Base-by-base conservation (phyloP, 805 yeast species). In the Spathaspora girioi region DNA sequence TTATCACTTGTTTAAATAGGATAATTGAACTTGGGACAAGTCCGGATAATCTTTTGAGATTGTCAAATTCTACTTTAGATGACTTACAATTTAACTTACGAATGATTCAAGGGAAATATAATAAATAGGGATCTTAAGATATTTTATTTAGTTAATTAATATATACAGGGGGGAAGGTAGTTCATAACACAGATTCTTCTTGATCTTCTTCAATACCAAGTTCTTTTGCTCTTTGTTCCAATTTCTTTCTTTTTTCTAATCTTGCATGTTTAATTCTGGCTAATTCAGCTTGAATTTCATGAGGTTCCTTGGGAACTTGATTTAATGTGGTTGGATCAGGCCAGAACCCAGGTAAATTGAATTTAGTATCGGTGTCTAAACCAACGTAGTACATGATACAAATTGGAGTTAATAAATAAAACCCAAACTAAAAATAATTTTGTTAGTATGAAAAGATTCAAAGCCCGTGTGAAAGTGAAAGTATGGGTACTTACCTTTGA, bases 311-410 rank as follows among this genome's bases (percentile, higher is more conserved):
- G 2, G 98, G 98, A 35, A 92, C 85, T 69, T 89, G 86, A 65
- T 92, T 91, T 58, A 90, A 77, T 2, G 97, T 87, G 42, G 87
- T 87, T 42, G 97, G 97, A 66, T 91, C 97, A 2, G 98, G 98
- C 96, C 97, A 91, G 70, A 89, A 92, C 18, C 97, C 97, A 8
- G 96, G 96, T 46, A 91, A 84, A 63, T 90, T 89, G 67, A 92
- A 83, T 72, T 90, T 92, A 60, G 77, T 81, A 67, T 92, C 96
- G 1, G 97, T 87, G 60, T 92, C 92, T 40, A 87, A 80, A 64
- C 98, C 97, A 44, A 90, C 92, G 60, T 87, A 92, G 69, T 89
- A 86, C 98, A 92, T 92, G 62, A 90, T 87, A n/a, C 82, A 79
- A 45, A 92, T 87, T 0, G 98, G 98, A 1, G 96, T 82, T 59